phyloP scores from a whole-genome alignment of 345 rosid genomes.

The Kandelia obovata region DNA sequence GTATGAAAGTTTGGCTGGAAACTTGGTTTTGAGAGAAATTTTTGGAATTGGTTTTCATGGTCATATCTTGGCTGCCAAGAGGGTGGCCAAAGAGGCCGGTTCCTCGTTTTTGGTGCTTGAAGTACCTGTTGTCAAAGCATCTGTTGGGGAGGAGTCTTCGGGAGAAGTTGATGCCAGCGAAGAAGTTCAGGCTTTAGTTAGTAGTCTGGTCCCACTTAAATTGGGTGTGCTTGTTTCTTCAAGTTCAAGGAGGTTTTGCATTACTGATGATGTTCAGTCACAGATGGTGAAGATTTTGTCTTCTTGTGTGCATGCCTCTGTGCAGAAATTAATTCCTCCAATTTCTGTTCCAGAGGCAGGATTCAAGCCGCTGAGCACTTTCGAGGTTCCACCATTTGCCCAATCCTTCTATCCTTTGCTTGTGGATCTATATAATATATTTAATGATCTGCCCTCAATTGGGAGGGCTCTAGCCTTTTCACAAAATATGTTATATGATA shows the following conservation, averaged over 20 bases:
- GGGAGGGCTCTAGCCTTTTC: conserved; percentile 65
- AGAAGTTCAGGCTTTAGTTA: conserved; percentile 45
- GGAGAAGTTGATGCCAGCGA: conserved; percentile 36
- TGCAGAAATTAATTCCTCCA: conserved; percentile 19
- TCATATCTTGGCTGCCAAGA: conserved; percentile 69
- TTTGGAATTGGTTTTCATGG: conserved; percentile 79
- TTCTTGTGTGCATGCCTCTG: conserved; percentile 36
- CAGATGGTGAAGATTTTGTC: conserved; percentile 60
- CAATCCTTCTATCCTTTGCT: conserved; percentile 72
- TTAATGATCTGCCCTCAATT: conserved; percentile 62
- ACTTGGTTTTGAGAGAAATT: conserved; percentile 69
- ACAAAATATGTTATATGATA: conserved; percentile 66
- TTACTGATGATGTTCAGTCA: conserved; percentile 48
- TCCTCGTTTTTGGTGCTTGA: conserved; percentile 69
- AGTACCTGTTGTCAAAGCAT: conserved; percentile 44
- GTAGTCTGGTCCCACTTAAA: conserved; percentile 54
- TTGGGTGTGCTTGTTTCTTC: conserved; percentile 33
- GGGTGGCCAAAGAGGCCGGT: conserved; percentile 70
- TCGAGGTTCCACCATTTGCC: conserved; percentile 74
- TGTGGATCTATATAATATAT: conserved; percentile 69
- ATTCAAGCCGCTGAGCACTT: conserved; percentile 21
- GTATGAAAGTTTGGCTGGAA: conserved; percentile 70
- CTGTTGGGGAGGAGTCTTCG: conserved; percentile 27
- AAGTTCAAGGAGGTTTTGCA: conserved; percentile 40
- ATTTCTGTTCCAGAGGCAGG: conserved; percentile 31